These are phyloP conservation scores for Isatis tinctoria DNA, from an alignment of 345 rosid genomes.

Conservation along the genomic window DNA sequence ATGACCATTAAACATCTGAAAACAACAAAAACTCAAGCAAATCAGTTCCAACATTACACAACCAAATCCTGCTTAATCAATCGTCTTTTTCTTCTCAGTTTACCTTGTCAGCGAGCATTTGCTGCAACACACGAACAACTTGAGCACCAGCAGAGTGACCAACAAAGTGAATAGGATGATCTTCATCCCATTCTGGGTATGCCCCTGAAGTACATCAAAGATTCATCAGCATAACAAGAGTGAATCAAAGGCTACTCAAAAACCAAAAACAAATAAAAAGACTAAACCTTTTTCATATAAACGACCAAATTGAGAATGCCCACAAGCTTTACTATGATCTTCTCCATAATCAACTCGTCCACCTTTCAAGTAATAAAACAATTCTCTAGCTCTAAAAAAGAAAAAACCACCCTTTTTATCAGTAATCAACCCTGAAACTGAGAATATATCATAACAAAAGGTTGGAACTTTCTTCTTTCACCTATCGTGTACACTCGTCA, in stretches of 20 bases:
- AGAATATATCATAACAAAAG: slow-evolving; percentile 16
- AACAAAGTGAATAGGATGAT: slow-evolving; percentile 93
- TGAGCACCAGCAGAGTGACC: slow-evolving; percentile 99
- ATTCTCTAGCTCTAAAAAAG: slow-evolving; percentile 86
- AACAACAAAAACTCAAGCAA: slow-evolving; percentile 4
- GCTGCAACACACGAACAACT: slow-evolving; percentile 96
- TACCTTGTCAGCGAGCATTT: slow-evolving; percentile 97
- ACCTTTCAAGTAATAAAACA: slow-evolving; percentile 94
- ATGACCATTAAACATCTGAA: slow-evolving; percentile 70
- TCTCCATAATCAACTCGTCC: slow-evolving; percentile 92
- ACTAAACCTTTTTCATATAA: slow-evolving; percentile 64
- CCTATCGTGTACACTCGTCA: slow-evolving; percentile 91
- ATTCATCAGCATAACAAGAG: slow-evolving; percentile 8
- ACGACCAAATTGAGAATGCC: slow-evolving; percentile 91
- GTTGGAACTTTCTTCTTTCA: not conserved
- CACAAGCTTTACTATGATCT: slow-evolving; percentile 85
- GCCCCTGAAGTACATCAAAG: slow-evolving; percentile 48
- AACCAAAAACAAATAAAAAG: not conserved
- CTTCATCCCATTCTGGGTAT: slow-evolving; percentile 90
- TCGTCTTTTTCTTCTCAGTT: not conserved
- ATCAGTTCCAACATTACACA: not conserved
- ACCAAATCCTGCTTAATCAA: not conserved
- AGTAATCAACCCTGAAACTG: not conserved
- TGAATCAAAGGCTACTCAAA: not conserved
- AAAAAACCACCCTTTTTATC: not conserved